Conservation (phyloP, 768 basidiomycete species). For the Boletus pseudo-olivaceus region DNA sequence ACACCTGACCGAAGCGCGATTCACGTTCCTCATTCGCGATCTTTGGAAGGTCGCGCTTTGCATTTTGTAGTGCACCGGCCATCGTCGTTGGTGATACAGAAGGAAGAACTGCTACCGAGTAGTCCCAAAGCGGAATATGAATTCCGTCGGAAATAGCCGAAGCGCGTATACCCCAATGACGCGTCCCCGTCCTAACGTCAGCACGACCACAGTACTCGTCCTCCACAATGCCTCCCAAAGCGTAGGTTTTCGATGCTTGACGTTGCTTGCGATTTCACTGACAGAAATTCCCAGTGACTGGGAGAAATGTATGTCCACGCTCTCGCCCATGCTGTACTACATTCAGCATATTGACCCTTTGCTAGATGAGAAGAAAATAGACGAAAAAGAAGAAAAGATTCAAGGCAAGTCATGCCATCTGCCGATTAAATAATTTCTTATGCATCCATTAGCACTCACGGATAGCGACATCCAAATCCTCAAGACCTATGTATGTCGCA, state of each 20-base stretch:
- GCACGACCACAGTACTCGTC: conserved; percentile 21
- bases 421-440: conserved; percentile 5
- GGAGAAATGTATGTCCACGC: conserved; percentile 82
- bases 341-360: conserved; percentile 6
- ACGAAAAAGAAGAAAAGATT: conserved; percentile 92
- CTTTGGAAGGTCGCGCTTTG: conserved; percentile 82
- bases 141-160: conserved; percentile 26
- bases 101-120: not conserved
- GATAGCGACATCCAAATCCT: conserved; percentile 99
- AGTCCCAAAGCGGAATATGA: conserved; percentile 30
- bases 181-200: conserved; percentile 30
- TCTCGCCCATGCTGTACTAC: not conserved
- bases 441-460: conserved; percentile 66
- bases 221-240: conserved; percentile 84
- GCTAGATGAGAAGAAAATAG: conserved; percentile 78
- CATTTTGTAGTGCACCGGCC: conserved; percentile 93
- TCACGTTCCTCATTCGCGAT: conserved; percentile 89
- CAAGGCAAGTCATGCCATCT: conserved; percentile 51
- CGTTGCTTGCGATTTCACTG: conserved; percentile 1
- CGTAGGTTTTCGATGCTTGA: conserved; percentile 53
- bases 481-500: conserved; percentile 82
- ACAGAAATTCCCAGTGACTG: conserved; percentile 67
- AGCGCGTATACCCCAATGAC: conserved; percentile 32
- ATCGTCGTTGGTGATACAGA: conserved; percentile 39
- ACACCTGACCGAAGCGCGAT: conserved; percentile 82